Base-by-base conservation (phyloP, 2,329 filamentous ascomycete genomes). In the Fusarium sp. region DNA sequence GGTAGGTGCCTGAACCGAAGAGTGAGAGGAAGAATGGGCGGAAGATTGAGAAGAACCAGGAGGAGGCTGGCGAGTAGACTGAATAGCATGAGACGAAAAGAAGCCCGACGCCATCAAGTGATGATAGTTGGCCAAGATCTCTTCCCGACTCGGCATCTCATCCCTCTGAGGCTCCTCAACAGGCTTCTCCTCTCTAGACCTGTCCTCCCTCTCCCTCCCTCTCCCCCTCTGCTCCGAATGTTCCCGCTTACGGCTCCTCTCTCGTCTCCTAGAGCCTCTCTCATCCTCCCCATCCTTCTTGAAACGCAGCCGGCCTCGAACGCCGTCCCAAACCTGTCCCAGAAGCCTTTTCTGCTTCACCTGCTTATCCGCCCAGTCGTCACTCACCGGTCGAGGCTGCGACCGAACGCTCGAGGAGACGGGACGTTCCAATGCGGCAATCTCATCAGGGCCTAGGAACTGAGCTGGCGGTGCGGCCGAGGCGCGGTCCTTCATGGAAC, bases 401-500 rank as follows among this genome's bases (percentile, higher is more conserved):
- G 65, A 58, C 33, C 56, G 61, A 56, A 57, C 44, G 11, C 44
- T 58, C 57, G 53, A 40, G 36, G 67, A 36, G 33, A 40, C 64
- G n/a, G 75, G 77, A 42, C 71, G 64, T 67, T 80, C 78, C 7
- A 79, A 70, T 9, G 72, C 74, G 51, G 72, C 76, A 33, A 64
- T 71, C 69, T 79, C 77, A 14, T 78, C 77, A 10, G 79, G 77
- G 20, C 78, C 88, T 42, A 91, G 83, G 77, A 91, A 93, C 40
- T 88, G 84, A 46, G 86, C 84, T 0, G 92, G 92, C 27, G 93
- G 93, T 64, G 84, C 86, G 63, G 88, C 85, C 75, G 91, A 94
- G 31, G 87, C 83, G 69, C 91, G 89, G 79, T 96, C 92, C 75
- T 90, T 93, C 92, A 97, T 95, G 74, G 91, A 95, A 40, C 91